Base-by-base conservation (phyloP, 306 rosid species). In the Corylus americana region DNA sequence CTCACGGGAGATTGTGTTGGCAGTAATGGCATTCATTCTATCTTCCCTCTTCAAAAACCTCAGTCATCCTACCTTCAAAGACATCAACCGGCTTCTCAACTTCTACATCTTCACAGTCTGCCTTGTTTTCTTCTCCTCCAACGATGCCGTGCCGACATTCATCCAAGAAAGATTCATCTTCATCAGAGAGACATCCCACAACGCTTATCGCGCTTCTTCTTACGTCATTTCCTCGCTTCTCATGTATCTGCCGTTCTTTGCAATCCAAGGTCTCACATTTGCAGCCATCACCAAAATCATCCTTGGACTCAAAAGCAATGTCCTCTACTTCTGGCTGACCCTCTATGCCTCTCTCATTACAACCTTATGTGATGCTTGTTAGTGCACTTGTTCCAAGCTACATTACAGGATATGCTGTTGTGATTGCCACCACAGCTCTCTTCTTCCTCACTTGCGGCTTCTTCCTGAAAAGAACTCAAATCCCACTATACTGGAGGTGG, bases 381-480 rank as follows among this genome's bases (percentile, higher is more conserved):
- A 92, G 97, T 54, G 95, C 97, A 3, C 89, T 94, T 37, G 97
- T 94, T n/a, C 98, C 98, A 10, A 92, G 95, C 78, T 91, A 91
- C 88, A 90, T 91, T 66, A 91, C 97, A 35, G 97, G 97, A 18
- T 94, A 94, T 74, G 98, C 97, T 4, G 86, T 94, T 17, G 97
- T 92, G 70, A 94, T 91, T 70, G 98, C 98, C 72, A 92, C 97
- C 71, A 92, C 97, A 22, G 93, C 98, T 42, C 90, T 94, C 48
- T 94, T 94, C 93, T 94, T 94, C 68, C 83, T 94, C 78, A 92
- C 92, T 1, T 92, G 97, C 13, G 98, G 98, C 14, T 94, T 94
- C 85, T 90, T 94, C 88, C 83, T 90, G 72, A 92, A 92, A 78
- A 55, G 84, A 75, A 74, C 81, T n/a, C 89, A 90, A 79, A 94